Base-by-base conservation (phyloP, 1,284 basidiomycete genomes). In the Filobasidium uniguttulatum region DNA sequence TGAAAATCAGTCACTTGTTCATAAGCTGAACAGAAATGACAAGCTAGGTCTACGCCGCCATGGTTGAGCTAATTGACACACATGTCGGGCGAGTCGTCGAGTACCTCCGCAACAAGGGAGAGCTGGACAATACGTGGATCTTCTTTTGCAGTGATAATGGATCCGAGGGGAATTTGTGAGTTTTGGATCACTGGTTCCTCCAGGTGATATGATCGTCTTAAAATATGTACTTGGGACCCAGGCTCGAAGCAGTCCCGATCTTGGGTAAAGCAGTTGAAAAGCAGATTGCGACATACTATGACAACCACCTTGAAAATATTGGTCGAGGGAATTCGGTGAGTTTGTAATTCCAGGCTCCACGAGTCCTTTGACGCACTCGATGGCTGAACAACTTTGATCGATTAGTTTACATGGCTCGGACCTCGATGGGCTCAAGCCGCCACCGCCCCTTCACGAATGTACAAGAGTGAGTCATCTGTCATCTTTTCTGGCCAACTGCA, bases 91-190 rank as follows among this genome's bases (percentile, higher is more conserved):
- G 57, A 14, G 61, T 65, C 10, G 22, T 65, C 2, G 47, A 54
- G 1, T 48, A 54, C 22, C 56, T 65, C n/a, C 47, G 55, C 33
- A 33, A 50, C 5, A 43, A 29, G 0, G 57, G 55, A 3, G 60
- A 65, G 44, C 37, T 61, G 19, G 65, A 67, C 45, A 58, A 64
- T 45, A 68, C 66, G 3, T 56, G 66, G 19, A 48, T 68, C 34
- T 54, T 68, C 28, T 68, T 68, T 52, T 57, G 56, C 22, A 53
- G 50, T 34, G 66, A 68, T 47, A 68, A 68, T 49, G 66, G 65
- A 9, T 64, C 64, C 1, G 65, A 68, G 49, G 66, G 66, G 4
- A 56, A 49, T 47, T 47, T 31, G 55, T 57, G 38, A 48, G 48
- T 55, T n/a, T 6, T 15, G n/a, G 8, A 14, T 6, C 46, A 7